Evolutionary conservation across 2,329 filamentous ascomycete species (phyloP), one percentile per base, ranked within the genome.

Genomic region (Epichloe bromicola): DNA sequence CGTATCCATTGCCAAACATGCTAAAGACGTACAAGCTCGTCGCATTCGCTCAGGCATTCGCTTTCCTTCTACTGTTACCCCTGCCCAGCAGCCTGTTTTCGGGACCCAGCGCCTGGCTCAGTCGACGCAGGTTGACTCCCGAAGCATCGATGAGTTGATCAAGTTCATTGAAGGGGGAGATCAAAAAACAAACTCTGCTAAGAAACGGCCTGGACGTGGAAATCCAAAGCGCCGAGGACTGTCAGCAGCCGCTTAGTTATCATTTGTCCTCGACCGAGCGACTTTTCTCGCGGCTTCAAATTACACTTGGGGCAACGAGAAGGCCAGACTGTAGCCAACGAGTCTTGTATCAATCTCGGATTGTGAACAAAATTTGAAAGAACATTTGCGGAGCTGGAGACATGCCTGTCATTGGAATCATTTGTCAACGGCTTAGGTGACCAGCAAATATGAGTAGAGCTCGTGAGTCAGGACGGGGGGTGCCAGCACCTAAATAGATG

Each of bases 141-240:
- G 89, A 60, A 95, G 83, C 70, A 89, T 98, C 56, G 90, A 97
- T 60, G 91, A 98, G 66, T 73, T 98, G 40, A 75, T 98, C 64
- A 88, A 86, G 68, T 97, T 91, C 68, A 97, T 98, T 59, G 93
- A 97, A 67, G 91, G 90, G 90, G 42, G 73, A 15, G 77, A 81
- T 50, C 70, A 73, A 54, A 72, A 72, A 61, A 70, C 71, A 56
- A 72, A 68, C 54, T 68, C 67, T 51, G 66, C 69, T n/a, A 83
- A 82, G 69, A 80, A 81, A 65, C 72, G 74, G 46, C 63, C 73
- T 39, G 67, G 70, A 49, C 72, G 74, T 30, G 72, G 70, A 56
- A 80, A 79, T 56, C 78, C 77, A 11, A 82, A 81, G 67, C 69
- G 73, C 54, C 67, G 78, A 48, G 74, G 75, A 20, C 49, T 54